A percentile compares a stretch with the other conserved stretches of the same genome.
Conservation (phyloP, 768 basidiomycete species). For the Trametes meyenii region DNA sequence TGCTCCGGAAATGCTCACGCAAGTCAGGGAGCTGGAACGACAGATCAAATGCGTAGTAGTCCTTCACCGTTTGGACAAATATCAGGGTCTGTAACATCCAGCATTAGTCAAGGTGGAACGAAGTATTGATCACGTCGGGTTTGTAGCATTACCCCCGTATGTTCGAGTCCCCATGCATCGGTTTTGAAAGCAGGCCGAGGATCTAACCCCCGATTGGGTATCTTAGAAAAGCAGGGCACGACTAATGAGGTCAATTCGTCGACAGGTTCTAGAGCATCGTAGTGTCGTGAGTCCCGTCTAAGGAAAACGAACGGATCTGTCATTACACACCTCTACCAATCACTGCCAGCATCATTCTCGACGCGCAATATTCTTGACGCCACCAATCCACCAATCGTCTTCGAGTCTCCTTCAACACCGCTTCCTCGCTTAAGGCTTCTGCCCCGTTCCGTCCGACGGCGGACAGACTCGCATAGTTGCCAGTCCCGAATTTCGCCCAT, state of each 20-base stretch:
- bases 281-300: neutral
- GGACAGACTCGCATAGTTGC: constrained; percentile 41
- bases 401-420: constrained; percentile 38
- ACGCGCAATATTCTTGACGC: constrained; percentile 40
- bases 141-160: constrained; percentile 23
- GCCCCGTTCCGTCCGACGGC: constrained; percentile 4
- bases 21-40: constrained; percentile 40
- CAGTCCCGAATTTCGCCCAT: constrained; percentile 52
- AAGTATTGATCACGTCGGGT: neutral
- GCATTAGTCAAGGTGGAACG: constrained; percentile 13
- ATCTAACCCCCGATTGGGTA: constrained; percentile 33
- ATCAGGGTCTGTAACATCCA: constrained; percentile 38
- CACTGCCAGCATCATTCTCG: constrained; percentile 41
- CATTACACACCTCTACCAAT: constrained; percentile 36
- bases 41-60: constrained; percentile 44
- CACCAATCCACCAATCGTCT: constrained; percentile 42
- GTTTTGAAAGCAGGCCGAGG: constrained; percentile 29
- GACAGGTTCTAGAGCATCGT: constrained; percentile 33
- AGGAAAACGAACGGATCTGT: too few species aligned
- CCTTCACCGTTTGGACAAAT: constrained; percentile 48
- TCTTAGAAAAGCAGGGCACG: constrained; percentile 37
- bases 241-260: constrained; percentile 38
- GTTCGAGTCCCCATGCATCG: constrained; percentile 25
- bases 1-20: constrained; percentile 41
- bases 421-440: constrained; percentile 41